Conservation (phyloP, 2,329 filamentous ascomycete species). For the Metarhizium album region DNA sequence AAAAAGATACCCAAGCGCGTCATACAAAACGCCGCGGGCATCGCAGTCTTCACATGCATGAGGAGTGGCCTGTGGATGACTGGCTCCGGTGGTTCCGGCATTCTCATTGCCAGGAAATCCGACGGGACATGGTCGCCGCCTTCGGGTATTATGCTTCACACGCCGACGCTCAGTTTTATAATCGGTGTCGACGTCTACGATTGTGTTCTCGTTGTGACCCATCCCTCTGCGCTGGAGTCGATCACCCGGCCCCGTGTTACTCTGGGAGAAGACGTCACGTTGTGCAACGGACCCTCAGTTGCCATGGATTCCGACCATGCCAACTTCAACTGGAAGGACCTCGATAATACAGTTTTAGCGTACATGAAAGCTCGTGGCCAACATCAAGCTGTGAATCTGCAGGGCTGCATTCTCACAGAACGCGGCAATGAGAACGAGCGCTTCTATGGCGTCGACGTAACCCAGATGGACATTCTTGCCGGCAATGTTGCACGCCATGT, state of each 20-base stretch:
- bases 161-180: constrained; percentile 77
- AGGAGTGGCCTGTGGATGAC: constrained; percentile 85
- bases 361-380: constrained; percentile 50
- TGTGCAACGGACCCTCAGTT: constrained; percentile 65
- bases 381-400: constrained; percentile 41
- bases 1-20: constrained; percentile 83
- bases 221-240: constrained; percentile 68
- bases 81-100: constrained; percentile 79
- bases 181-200: constrained; percentile 93
- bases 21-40: constrained; percentile 77
- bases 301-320: constrained; percentile 39
- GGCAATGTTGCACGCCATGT: constrained; percentile 44
- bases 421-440: constrained; percentile 49
- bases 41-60: constrained; percentile 95
- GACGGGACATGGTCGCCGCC: constrained; percentile 89
- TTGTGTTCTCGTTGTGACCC: constrained; percentile 88
- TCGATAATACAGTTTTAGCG: constrained; percentile 44
- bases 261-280: constrained; percentile 69
- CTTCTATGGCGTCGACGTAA: constrained; percentile 40
- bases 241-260: constrained; percentile 73
- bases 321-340: constrained; percentile 39
- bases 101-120: constrained; percentile 72
- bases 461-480: constrained; percentile 45
- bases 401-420: constrained; percentile 46
- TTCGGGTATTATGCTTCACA: constrained; percentile 83